Evolutionary conservation across 2,329 filamentous ascomycete genomes (phyloP).

Genomic region (Helminthosporium solani): DNA sequence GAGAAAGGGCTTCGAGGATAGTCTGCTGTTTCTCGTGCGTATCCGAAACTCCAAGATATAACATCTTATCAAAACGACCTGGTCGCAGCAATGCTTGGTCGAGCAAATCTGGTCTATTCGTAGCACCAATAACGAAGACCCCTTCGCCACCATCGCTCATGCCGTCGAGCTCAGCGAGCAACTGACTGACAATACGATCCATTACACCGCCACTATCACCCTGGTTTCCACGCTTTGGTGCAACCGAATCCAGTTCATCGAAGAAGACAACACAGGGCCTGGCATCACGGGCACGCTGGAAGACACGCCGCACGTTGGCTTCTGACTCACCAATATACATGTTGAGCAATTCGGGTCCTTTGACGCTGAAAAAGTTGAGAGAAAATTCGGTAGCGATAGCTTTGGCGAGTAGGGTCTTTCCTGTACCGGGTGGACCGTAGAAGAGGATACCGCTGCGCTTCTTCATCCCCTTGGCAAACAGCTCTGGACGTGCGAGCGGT

Average conservation of each 20-base stretch:
- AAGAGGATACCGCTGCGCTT: conserved; percentile 93
- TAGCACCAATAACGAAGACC: conserved; percentile 95
- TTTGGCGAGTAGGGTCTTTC: conserved; percentile 89
- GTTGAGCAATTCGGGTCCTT: conserved; percentile 86
- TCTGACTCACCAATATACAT: conserved; percentile 97
- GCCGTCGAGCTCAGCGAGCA: conserved; percentile 91
- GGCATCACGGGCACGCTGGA: conserved; percentile 82
- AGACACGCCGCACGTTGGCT: conserved; percentile 85
- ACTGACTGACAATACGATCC: conserved; percentile 94
- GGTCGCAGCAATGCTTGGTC: conserved; percentile 87
- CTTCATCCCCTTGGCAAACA: conserved; percentile 97
- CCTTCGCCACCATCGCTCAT: conserved; percentile 89
- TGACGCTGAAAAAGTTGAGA: conserved; percentile 92
- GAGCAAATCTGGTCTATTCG: conserved; percentile 88
- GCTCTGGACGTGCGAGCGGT: conserved; percentile 83
- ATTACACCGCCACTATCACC: conserved; percentile 97
- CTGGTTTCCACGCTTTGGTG: conserved; percentile 94
- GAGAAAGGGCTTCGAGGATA: conserved; percentile 88
- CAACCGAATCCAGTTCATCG: conserved; percentile 88
- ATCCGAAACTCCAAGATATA: conserved; percentile 94
- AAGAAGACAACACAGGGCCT: conserved; percentile 91
- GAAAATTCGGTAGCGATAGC: conserved; percentile 92
- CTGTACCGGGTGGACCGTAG: conserved; percentile 87
- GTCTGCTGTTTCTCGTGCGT: conserved; percentile 95
- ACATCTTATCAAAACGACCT: conserved; percentile 96